Evolutionary conservation across 2,329 filamentous ascomycete genomes (phyloP), one percentile per base, ranked within the genome.

Genomic region (Knoxdaviesia proteae): DNA sequence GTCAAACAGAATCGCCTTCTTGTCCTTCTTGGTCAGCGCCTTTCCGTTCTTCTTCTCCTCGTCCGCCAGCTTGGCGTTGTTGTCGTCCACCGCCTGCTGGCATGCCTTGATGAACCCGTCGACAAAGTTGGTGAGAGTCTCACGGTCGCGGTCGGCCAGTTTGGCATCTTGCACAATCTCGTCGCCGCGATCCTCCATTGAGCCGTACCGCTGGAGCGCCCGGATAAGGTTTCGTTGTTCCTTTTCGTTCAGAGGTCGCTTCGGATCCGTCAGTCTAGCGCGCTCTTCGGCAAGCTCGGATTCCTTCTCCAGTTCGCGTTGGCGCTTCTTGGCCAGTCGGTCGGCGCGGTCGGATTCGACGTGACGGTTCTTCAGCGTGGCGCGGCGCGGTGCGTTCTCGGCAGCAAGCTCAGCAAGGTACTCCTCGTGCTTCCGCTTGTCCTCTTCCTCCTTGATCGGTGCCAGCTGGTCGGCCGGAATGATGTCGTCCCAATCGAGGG

Each of bases 401-500:
- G 90, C 84, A 44, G 90, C 74, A 39, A 90, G 72, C 52, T 80
- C 78, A 31, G 77, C 80, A 1, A 94, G 73, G 49, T 90, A 92
- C 39, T 80, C 76, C 9, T 87, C 84, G 44, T 94, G 76, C 44
- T 82, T 75, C 53, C 81, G 80, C 57, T 80, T 77, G 50, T 92
- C 82, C 53, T 96, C 88, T 41, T 93, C 84, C 0, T 77, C 78
- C 57, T 92, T 94, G 60, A 96, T 81, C 46, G 77, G 78, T 10
- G 87, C 87, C 11, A 98, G 71, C 53, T 94, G 78, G 6, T 94
- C 86, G 46, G 87, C 86, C 0, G 90, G 92, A 51, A 98, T 96
- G 52, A 98, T 98, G 50, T 96, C 82, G 53, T 98, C 90, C 90
- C 90, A 98, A 50, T 92, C 86, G 31, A 96, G 76, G 49, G 65